These are phyloP conservation scores for Sanghuangporus sanghuang DNA, from an alignment of 1,284 basidiomycete genomes.

Conservation along the genomic window DNA sequence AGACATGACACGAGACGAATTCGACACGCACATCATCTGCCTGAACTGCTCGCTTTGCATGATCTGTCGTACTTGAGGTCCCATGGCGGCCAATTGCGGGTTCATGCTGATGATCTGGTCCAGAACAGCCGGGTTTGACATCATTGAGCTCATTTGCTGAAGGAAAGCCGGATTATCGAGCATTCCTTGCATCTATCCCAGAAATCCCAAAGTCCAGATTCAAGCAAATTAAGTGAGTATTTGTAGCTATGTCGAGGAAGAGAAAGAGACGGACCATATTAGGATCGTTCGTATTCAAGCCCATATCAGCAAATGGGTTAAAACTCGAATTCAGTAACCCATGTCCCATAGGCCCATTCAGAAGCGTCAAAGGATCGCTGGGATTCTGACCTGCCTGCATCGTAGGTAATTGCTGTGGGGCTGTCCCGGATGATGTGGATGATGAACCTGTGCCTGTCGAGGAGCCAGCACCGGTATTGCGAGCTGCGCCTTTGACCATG, in stretches of 20 bases:
- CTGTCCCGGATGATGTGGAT: slow-evolving; percentile 19
- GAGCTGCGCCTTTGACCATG: slow-evolving; percentile 86
- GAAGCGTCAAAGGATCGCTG: slow-evolving; percentile 69
- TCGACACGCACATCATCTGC: slow-evolving; percentile 63
- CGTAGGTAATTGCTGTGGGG: slow-evolving; percentile 53
- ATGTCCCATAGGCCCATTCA: slow-evolving; percentile 67
- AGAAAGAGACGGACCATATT: slow-evolving; percentile 63
- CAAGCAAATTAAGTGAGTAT: neutral
- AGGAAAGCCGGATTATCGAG: slow-evolving; percentile 79
- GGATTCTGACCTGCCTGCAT: slow-evolving; percentile 86
- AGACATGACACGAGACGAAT: neutral
- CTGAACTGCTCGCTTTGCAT: slow-evolving; percentile 81
- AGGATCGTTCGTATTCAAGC: slow-evolving; percentile 82
- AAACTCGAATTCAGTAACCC: slow-evolving; percentile 67
- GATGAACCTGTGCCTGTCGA: slow-evolving; percentile 27
- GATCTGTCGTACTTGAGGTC: slow-evolving; percentile 73
- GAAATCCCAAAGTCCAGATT: too few relatives aligned
- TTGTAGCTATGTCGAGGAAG: neutral
- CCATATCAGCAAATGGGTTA: slow-evolving; percentile 86
- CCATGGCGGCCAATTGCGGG: slow-evolving; percentile 76
- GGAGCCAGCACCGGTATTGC: slow-evolving; percentile 34
- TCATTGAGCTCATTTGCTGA: slow-evolving; percentile 69
- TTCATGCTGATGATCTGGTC: slow-evolving; percentile 82
- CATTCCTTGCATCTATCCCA: slow-evolving; percentile 68
- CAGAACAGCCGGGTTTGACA: slow-evolving; percentile 76